Conservation (phyloP, 495 filamentous ascomycete genomes). For the Friedmanniomyces simplex region DNA sequence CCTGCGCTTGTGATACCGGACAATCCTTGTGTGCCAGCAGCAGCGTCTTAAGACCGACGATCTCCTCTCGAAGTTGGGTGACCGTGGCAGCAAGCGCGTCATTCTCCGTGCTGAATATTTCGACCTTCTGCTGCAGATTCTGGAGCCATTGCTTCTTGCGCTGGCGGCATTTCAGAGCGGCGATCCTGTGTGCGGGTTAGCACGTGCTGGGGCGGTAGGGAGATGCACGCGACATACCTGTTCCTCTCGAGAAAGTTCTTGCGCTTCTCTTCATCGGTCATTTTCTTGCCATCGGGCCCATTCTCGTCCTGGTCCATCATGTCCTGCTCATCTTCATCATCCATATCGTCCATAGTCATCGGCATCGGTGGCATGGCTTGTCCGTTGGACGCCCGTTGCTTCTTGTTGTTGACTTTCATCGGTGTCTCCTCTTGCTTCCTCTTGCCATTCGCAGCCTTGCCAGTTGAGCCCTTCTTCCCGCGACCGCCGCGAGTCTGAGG, state of each 20-base stretch:
- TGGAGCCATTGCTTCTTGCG: conserved; percentile 98
- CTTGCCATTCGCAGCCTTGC: conserved; percentile 48
- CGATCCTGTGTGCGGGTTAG: conserved; percentile 52
- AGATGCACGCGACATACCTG: conserved; percentile 50
- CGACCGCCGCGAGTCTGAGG: conserved; percentile 49
- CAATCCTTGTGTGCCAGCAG: conserved; percentile 95
- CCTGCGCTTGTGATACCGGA: conserved; percentile 80
- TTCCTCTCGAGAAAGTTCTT: conserved; percentile 97
- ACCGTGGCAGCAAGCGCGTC: conserved; percentile 78
- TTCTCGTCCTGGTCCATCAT: neutral
- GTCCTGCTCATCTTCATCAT: conserved; percentile 24
- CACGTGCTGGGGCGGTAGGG: neutral
- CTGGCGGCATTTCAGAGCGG: conserved; percentile 92
- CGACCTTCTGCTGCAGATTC: conserved; percentile 90
- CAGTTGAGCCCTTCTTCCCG: conserved; percentile 54
- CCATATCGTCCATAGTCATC: conserved; percentile 29
- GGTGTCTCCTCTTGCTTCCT: conserved; percentile 72
- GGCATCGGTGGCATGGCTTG: conserved; percentile 32
- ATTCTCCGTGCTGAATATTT: conserved; percentile 82
- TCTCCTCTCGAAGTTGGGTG: conserved; percentile 75
- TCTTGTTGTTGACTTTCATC: conserved; percentile 61
- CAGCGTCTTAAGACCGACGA: conserved; percentile 89
- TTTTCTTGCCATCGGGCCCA: conserved; percentile 53
- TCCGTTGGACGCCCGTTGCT: conserved; percentile 51
- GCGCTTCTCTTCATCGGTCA: conserved; percentile 98